Evolutionary conservation across 176 grass and related monocot species (phyloP), one percentile per base, ranked within the genome.

Genomic region (Cocos nucifera): DNA sequence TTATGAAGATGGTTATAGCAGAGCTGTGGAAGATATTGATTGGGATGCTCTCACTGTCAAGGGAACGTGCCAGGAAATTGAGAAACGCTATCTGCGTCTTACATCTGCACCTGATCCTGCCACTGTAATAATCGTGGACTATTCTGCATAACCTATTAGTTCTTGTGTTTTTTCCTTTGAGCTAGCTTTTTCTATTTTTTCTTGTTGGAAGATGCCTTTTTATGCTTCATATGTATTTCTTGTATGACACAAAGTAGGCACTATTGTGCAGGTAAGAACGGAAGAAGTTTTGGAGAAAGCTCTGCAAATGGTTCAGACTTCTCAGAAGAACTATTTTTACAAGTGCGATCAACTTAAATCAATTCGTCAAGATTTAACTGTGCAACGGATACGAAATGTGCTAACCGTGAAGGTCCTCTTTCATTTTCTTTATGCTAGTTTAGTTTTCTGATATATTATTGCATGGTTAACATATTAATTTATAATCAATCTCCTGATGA

Each of bases 281-380:
- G 90, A 95, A 82, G 86, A 89, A 60, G 77, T 95, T 25, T 71
- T 95, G 64, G 86, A 95, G 76, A 95, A 95, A 76, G 82, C 90
- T 29, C 74, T 95, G 57, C 62, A 77, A 22, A 89, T 95, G 90
- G 83, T 95, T 75, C 77, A 86, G 59, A 69, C 85, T 61, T 86
- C 79, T 77, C 72, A 69, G 80, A 95, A 76, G 70, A 89, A 86
- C 71, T 95, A 95, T 79, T 57, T 89, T 67, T 95, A 86, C 67
- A 95, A 89, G 62, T 95, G 90, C 76, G 90, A 87, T 64, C 90
- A 95, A 74, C 77, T 95, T 44, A 95, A 95, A 79, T 95, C 90
- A 69, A 95, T 95, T 83, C 85, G 90, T 44, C 90, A 95, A 80
- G 90, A 95, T 74, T 83, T 95, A 60, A 95, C 90, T 16, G 90